These are phyloP conservation scores for Alternaria sp. DNA, from an alignment of 2,329 filamentous ascomycete species.

Conservation along the genomic window DNA sequence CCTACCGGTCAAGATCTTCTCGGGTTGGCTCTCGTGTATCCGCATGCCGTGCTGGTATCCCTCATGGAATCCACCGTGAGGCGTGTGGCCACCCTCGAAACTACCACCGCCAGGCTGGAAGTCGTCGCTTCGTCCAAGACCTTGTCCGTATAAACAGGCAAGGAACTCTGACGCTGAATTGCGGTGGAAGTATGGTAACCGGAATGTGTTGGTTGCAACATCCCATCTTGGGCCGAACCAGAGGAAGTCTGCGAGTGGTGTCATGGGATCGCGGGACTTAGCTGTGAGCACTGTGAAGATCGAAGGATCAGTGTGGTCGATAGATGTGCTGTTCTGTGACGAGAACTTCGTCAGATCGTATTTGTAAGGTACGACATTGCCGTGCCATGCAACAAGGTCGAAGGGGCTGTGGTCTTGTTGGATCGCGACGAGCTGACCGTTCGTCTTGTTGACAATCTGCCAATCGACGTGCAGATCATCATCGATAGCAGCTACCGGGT, in stretches of 20 bases:
- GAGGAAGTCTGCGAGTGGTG: conserved; percentile 47
- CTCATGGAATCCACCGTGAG: conserved; percentile 51
- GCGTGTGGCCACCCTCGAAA: conserved; percentile 47
- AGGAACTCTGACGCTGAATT: conserved; percentile 49
- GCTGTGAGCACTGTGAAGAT: conserved; percentile 49
- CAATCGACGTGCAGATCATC: conserved; percentile 44
- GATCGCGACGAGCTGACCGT: conserved; percentile 42
- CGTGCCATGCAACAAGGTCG: conserved; percentile 52
- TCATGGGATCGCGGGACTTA: conserved; percentile 45
- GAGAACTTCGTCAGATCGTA: conserved; percentile 61
- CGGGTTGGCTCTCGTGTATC: conserved; percentile 51
- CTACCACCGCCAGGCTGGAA: conserved; percentile 49
- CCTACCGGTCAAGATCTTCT: conserved; percentile 51
- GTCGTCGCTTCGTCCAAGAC: conserved; percentile 51
- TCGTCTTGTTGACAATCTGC: conserved; percentile 46
- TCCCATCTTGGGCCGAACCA: conserved; percentile 50
- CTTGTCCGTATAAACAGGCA: conserved; percentile 47
- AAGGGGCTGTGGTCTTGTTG: conserved; percentile 51
- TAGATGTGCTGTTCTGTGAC: conserved; percentile 47
- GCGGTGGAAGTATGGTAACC: conserved; percentile 49
- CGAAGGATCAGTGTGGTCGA: conserved; percentile 49
- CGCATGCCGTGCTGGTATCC: conserved; percentile 55
- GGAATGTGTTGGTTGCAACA: conserved; percentile 48
- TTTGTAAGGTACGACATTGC: conserved; percentile 58
- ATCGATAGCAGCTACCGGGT: conserved; percentile 48